Conservation (phyloP, 2,329 filamentous ascomycete genomes). For the Orbilia ellipsospora region DNA sequence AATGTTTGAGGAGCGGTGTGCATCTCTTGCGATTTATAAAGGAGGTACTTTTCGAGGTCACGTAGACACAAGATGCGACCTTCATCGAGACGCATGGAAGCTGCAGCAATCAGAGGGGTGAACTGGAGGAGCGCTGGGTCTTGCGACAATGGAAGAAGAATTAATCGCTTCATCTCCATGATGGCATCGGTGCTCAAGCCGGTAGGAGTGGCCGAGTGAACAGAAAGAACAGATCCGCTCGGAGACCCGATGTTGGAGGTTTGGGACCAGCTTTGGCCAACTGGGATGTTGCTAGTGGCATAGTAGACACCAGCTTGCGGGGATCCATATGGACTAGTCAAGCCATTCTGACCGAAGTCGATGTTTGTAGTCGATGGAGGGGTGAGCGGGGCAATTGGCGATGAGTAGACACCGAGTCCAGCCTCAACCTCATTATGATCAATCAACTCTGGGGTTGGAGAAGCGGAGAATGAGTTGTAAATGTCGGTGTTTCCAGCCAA, state of each 20-base stretch:
- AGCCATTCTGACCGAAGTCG: slow-evolving; percentile 43
- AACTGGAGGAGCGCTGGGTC: slow-evolving; percentile 44
- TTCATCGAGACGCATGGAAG: slow-evolving; percentile 53
- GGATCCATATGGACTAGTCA: slow-evolving; percentile 48
- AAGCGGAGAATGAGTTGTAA: slow-evolving; percentile 51
- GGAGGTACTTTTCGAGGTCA: slow-evolving; percentile 91
- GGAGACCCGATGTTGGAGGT: slow-evolving; percentile 49
- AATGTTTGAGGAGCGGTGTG: slow-evolving; percentile 65
- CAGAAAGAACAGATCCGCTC: slow-evolving; percentile 34
- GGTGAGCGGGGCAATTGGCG: slow-evolving; percentile 46
- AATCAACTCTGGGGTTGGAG: slow-evolving; percentile 50
- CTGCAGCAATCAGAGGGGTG: slow-evolving; percentile 50
- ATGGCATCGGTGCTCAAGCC: slow-evolving; percentile 40
- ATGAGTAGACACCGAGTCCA: slow-evolving; percentile 52
- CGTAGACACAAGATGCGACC: slow-evolving; percentile 80
- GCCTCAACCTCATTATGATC: slow-evolving; percentile 45
- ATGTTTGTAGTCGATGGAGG: slow-evolving; percentile 47
- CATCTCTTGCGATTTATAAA: slow-evolving; percentile 95
- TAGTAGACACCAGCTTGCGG: slow-evolving; percentile 45
- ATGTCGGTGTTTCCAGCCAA: slow-evolving; percentile 41
- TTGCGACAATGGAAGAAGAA: slow-evolving; percentile 51
- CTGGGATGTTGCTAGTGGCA: slow-evolving; percentile 40
- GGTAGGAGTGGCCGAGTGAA: slow-evolving; percentile 37
- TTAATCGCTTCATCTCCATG: slow-evolving; percentile 54
- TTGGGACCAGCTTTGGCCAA: slow-evolving; percentile 43